These are phyloP conservation scores for Isabelozyma gotoi DNA, from an alignment of 805 yeast genomes.

Conservation along the genomic window DNA sequence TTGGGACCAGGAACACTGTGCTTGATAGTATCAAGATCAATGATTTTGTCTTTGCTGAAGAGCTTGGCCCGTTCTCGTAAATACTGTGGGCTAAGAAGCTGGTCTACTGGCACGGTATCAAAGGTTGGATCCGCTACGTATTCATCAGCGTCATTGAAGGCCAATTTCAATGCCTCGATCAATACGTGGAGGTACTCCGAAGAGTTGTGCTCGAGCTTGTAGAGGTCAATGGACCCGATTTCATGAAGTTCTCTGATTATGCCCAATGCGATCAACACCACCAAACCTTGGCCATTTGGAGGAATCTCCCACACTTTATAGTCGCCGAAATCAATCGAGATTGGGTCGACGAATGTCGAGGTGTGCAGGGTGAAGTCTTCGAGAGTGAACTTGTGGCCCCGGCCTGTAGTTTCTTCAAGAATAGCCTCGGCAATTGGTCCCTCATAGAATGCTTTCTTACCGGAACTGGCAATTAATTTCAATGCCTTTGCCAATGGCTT, in stretches of 20 bases:
- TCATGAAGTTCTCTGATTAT: constrained; percentile 56
- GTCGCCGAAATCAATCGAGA: constrained; percentile 51
- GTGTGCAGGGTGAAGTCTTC: constrained; percentile 60
- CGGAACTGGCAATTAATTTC: constrained; percentile 50
- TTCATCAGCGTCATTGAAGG: constrained; percentile 74
- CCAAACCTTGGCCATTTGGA: constrained; percentile 81
- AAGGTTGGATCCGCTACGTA: constrained; percentile 64
- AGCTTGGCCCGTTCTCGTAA: constrained; percentile 49
- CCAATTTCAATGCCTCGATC: constrained; percentile 70
- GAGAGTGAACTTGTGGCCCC: constrained; percentile 56
- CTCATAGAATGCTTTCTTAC: constrained; percentile 66
- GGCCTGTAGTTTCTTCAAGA: constrained; percentile 47
- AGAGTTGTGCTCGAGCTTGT: constrained; percentile 58
- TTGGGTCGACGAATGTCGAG: constrained; percentile 66
- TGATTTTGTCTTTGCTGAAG: constrained; percentile 39
- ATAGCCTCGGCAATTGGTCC: constrained; percentile 72
- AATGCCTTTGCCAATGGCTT: constrained; percentile 52
- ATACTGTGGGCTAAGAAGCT: constrained; percentile 49
- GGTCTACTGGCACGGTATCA: constrained; percentile 33
- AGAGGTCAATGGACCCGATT: constrained; percentile 40
- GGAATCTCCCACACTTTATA: constrained; percentile 74
- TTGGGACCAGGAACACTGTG: constrained; percentile 59
- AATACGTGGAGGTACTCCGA: constrained; percentile 66
- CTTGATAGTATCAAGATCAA: constrained; percentile 41
- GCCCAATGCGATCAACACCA: constrained; percentile 71